Evolutionary conservation across 73 alveolate genomes (phyloP).

Genomic region (Paramecium sonneborni): DNA sequence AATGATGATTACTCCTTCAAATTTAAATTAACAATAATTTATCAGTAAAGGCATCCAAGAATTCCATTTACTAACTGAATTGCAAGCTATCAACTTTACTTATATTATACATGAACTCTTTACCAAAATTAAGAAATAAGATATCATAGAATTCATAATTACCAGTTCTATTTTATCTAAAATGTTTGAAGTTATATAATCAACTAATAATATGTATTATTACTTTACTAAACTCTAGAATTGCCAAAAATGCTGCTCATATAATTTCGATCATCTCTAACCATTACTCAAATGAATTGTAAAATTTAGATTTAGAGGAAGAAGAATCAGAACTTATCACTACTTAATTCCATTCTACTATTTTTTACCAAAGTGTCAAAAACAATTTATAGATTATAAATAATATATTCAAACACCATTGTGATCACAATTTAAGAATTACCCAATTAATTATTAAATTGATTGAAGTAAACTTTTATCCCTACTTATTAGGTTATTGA

Average conservation of each 20-base stretch:
- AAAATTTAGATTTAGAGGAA: conserved; percentile 25
- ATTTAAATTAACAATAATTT: not conserved
- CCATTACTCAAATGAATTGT: not conserved
- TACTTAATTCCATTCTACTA: not conserved
- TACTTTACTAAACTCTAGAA: not conserved
- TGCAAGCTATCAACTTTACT: not conserved
- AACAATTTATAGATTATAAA: not conserved
- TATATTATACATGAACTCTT: not conserved
- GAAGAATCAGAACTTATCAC: not conserved
- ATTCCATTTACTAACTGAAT: not conserved
- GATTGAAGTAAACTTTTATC: not conserved
- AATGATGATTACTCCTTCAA: not conserved
- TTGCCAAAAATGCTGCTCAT: conserved; percentile 51
- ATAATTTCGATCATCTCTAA: not conserved
- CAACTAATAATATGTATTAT: not conserved
- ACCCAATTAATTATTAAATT: not conserved
- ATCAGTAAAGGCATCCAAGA: not conserved
- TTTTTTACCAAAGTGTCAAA: not conserved
- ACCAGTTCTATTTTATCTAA: not conserved
- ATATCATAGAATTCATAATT: not conserved
- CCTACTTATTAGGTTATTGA: not conserved
- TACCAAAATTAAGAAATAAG: not conserved
- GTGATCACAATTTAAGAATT: not conserved
- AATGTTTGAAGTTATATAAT: not conserved
- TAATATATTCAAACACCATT: not conserved